phyloP scores from a whole-genome alignment of 441 rosid species.

The Eruca vesicaria region DNA sequence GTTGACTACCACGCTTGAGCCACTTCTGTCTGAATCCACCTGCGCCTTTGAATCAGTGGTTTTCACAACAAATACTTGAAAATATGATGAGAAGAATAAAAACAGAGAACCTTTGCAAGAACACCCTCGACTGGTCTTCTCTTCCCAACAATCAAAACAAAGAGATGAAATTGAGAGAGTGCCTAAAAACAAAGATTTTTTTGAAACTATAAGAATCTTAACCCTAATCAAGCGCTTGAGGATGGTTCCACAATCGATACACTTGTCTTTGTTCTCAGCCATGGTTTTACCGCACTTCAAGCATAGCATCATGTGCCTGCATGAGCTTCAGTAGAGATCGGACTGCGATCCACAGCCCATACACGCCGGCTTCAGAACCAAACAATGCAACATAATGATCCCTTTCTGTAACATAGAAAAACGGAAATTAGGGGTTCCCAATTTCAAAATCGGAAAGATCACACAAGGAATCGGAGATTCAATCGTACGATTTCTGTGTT shows the following conservation, averaged over 20 bases:
- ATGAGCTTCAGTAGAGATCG: conserved; percentile 71
- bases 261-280: conserved; percentile 65
- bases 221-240: conserved; percentile 84
- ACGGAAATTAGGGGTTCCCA: conserved; percentile 7
- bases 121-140: too few species aligned
- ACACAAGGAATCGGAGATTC: background rate
- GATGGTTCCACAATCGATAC: conserved; percentile 73
- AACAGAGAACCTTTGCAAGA: too few species aligned
- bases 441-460: conserved; percentile 1
- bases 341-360: conserved; percentile 60
- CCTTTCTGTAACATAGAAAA: background rate
- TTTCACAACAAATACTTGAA: too few species aligned
- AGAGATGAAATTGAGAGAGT: too few species aligned
- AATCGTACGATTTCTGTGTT: background rate
- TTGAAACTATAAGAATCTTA: too few species aligned
- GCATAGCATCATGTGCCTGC: conserved; percentile 82
- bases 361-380: conserved; percentile 60
- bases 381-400: conserved; percentile 57
- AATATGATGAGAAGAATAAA: too few species aligned
- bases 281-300: conserved; percentile 69
- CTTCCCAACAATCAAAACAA: too few species aligned
- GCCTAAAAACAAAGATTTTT: too few species aligned
- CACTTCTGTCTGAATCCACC: conserved; percentile 31
- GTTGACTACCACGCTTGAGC: conserved; percentile 35
- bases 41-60: conserved; percentile 40